Percentiles rank a stretch among this genome's conserved stretches.
Conservation (phyloP, 805 yeast species). For the Barnettozyma populi region DNA sequence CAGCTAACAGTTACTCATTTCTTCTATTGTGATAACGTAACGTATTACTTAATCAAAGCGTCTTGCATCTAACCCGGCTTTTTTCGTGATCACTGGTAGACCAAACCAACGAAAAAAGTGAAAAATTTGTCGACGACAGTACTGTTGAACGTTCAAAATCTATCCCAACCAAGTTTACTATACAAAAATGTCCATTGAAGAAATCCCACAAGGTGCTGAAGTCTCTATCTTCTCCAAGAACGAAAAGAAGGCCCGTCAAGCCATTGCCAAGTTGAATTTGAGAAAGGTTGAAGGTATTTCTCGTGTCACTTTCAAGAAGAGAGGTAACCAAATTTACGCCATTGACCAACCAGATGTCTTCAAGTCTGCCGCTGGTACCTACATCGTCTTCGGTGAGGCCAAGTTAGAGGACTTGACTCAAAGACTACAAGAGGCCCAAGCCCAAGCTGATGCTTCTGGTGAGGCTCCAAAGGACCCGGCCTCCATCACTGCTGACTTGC, state of each 20-base stretch:
- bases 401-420: slow-evolving; percentile 90
- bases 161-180: not conserved
- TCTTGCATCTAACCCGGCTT: not conserved
- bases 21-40: not conserved
- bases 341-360: slow-evolving; percentile 92
- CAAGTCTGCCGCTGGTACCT: slow-evolving; percentile 90
- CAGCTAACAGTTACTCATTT: no score
- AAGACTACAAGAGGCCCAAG: slow-evolving; percentile 79
- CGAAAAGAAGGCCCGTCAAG: slow-evolving; percentile 93
- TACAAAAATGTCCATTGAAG: slow-evolving; percentile 31
- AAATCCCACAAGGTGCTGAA: slow-evolving; percentile 79
- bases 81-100: no score
- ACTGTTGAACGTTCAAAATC: not conserved
- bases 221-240: slow-evolving; percentile 79
- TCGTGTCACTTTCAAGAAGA: slow-evolving; percentile 93
- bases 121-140: slow-evolving; percentile 2
- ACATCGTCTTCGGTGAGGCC: slow-evolving; percentile 97
- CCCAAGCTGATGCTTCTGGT: slow-evolving; percentile 23
- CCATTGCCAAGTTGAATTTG: slow-evolving; percentile 81
- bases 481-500: slow-evolving; percentile 77
- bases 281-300: slow-evolving; percentile 87
- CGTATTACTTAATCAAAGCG: not conserved
- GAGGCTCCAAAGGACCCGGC: slow-evolving; percentile 58
- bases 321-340: slow-evolving; percentile 86
- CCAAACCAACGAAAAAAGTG: not conserved